Conservation (phyloP, 2,329 filamentous ascomycete species). For the Cladosporium sp. region DNA sequence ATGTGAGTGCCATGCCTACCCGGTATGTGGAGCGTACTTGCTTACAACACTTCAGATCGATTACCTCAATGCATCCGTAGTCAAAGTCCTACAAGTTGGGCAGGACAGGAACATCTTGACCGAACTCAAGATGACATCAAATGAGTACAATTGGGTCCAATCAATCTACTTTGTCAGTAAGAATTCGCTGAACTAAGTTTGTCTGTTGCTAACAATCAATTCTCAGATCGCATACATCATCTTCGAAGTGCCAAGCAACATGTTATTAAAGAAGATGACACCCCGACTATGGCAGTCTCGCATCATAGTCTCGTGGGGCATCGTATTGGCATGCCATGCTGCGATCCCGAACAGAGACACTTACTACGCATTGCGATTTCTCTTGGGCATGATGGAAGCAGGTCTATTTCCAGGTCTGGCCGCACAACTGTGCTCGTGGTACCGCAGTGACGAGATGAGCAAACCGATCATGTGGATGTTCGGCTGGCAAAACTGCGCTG, state of each 20-base stretch:
- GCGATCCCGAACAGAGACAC: conserved; percentile 31
- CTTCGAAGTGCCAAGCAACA: conserved; percentile 21
- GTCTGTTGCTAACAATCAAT: neutral
- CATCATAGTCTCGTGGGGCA: conserved; percentile 15
- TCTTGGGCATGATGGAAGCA: conserved; percentile 20
- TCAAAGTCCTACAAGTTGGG: conserved; percentile 47
- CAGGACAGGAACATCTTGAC: conserved; percentile 40
- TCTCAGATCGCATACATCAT: conserved; percentile 22
- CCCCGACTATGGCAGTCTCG: conserved; percentile 24
- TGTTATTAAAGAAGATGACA: conserved; percentile 20
- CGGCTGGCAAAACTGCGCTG: conserved; percentile 49
- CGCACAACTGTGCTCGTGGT: conserved; percentile 42
- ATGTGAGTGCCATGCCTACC: conserved; percentile 27
- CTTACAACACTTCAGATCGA: conserved; percentile 34
- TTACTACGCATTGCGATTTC: conserved; percentile 25
- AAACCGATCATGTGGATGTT: conserved; percentile 28
- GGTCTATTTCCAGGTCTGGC: conserved; percentile 19
- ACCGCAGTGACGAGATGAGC: conserved; percentile 42
- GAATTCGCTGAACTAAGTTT: neutral
- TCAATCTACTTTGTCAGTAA: conserved; percentile 41
- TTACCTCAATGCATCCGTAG: conserved; percentile 42
- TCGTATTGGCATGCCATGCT: conserved; percentile 31
- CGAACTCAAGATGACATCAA: conserved; percentile 42
- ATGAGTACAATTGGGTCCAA: conserved; percentile 46
- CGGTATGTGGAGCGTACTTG: neutral